Evolutionary conservation across 805 yeast species (phyloP).

Genomic region (Saturnispora dispora): DNA sequence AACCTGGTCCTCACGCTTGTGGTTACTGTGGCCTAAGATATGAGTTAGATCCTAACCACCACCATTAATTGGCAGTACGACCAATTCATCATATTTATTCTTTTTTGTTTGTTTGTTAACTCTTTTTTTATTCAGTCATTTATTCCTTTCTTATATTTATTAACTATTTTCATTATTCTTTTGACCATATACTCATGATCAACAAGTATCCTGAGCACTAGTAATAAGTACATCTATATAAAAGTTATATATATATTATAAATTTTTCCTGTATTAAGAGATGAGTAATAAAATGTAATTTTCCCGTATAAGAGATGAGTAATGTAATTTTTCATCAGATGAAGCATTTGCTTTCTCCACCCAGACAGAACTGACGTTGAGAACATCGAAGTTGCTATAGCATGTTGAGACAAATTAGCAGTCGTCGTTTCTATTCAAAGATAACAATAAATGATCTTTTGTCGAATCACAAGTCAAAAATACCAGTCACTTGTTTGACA

Average conservation of each 20-base stretch:
- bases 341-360: too few species aligned
- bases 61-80: not conserved
- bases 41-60: constrained; percentile 30
- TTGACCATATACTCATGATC: not conserved
- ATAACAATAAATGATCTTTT: not conserved
- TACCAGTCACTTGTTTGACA: constrained; percentile 42
- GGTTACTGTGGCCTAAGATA: constrained; percentile 74
- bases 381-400: not conserved
- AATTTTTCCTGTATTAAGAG: not conserved
- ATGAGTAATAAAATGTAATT: not conserved
- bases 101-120: not conserved
- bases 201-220: not conserved
- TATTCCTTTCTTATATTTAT: not conserved
- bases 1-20: constrained; percentile 62
- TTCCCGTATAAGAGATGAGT: not conserved
- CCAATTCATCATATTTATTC: not conserved
- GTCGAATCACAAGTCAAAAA: constrained; percentile 3
- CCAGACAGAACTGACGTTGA: too few species aligned
- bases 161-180: not conserved
- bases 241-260: too few species aligned
- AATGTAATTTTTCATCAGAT: not conserved
- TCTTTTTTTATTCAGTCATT: not conserved
- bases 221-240: not conserved
- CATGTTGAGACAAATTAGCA: not conserved
- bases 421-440: not conserved